Conservation (phyloP, 73 alveolate species). For the Tetrahymena borealis region DNA sequence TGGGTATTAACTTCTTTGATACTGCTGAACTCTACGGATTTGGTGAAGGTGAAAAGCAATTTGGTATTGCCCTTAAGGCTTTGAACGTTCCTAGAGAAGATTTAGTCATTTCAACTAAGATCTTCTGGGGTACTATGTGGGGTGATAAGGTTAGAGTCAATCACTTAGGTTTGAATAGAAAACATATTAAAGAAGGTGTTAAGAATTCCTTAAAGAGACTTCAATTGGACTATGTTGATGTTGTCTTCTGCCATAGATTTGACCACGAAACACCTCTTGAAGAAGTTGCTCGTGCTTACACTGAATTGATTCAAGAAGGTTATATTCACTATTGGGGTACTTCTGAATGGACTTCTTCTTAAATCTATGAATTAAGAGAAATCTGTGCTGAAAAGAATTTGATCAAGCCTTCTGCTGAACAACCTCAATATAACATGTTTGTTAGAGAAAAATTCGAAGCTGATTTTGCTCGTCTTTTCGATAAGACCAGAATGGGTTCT, state of each 20-base stretch:
- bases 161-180: conserved; percentile 58
- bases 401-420: conserved; percentile 88
- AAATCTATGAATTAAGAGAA: conserved; percentile 65
- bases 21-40: conserved; percentile 89
- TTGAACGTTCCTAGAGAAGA: conserved; percentile 48
- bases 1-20: conserved; percentile 93
- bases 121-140: conserved; percentile 40
- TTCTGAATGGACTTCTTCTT: conserved; percentile 87
- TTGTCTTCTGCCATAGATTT: conserved; percentile 82
- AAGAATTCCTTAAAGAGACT: conserved; percentile 67
- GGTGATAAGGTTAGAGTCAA: conserved; percentile 2
- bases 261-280: conserved; percentile 83
- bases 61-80: conserved; percentile 49
- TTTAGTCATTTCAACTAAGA: conserved; percentile 80
- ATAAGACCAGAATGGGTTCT: conserved; percentile 62
- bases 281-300: conserved; percentile 85
- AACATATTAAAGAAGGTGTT: conserved; percentile 82
- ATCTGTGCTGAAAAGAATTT: conserved; percentile 59
- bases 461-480: conserved; percentile 69
- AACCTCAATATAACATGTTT: conserved; percentile 80
- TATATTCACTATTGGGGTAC: conserved; percentile 97
- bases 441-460: conserved; percentile 81
- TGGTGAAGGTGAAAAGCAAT: conserved; percentile 69
- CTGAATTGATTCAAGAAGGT: conserved; percentile 82
- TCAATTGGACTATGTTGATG: conserved; percentile 82